Evolutionary conservation across 352 stramenopile genomes (phyloP).

Genomic region (Hyaloperonospora brassicae): DNA sequence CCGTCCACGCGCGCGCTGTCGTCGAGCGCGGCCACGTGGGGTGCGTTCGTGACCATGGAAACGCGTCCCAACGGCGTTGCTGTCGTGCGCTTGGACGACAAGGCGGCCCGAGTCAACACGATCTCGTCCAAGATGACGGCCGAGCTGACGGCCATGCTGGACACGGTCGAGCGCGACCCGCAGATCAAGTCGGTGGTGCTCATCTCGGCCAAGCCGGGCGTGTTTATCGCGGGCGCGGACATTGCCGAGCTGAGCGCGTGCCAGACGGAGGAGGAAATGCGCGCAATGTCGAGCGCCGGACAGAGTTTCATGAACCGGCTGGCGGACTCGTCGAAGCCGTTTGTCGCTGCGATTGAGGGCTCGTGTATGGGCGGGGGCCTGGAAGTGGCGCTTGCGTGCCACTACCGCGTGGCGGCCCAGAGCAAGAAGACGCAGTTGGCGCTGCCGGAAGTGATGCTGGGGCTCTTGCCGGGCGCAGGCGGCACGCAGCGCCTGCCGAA

Average conservation of each 20-base stretch:
- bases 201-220: slow-evolving; percentile 93
- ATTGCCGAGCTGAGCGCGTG: slow-evolving; percentile 91
- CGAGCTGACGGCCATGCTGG: slow-evolving; percentile 83
- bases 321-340: slow-evolving; percentile 87
- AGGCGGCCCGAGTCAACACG: slow-evolving; percentile 89
- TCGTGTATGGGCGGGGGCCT: slow-evolving; percentile 94
- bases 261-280: slow-evolving; percentile 89
- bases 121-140: slow-evolving; percentile 87
- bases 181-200: slow-evolving; percentile 96
- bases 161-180: slow-evolving; percentile 83
- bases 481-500: slow-evolving; percentile 94
- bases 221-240: slow-evolving; percentile 97
- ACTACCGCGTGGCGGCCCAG: slow-evolving; percentile 95
- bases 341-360: slow-evolving; percentile 96
- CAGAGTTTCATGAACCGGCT: slow-evolving; percentile 91
- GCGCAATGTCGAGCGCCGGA: slow-evolving; percentile 85
- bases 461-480: slow-evolving; percentile 95
- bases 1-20: slow-evolving; percentile 7
- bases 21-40: slow-evolving; percentile 12
- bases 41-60: slow-evolving; percentile 86
- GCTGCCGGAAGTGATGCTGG: slow-evolving; percentile 96
- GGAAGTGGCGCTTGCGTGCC: slow-evolving; percentile 95
- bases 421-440: slow-evolving; percentile 94
- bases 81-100: slow-evolving; percentile 89
- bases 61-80: slow-evolving; percentile 82